Base-by-base conservation (phyloP, 108 stramenopile species). In the Discostella stelligeroides region DNA sequence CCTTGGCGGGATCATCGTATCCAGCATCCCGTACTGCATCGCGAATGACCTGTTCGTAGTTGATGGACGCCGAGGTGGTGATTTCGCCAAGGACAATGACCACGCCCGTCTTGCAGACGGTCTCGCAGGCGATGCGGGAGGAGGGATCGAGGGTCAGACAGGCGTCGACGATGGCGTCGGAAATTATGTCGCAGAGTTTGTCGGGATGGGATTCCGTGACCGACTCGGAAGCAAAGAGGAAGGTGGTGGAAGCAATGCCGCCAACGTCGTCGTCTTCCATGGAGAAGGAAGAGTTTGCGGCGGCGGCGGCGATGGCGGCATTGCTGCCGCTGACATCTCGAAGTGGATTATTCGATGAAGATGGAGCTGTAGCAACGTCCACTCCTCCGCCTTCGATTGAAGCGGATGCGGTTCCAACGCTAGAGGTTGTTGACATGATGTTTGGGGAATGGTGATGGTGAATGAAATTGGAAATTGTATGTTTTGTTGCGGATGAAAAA, bases 191-290 rank as follows among this genome's bases (percentile, higher is more conserved):
- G 79, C 96, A 95, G 65, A 98, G 90, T 82, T 98, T 98, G 93
- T 98, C 97, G 62, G 98, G 98, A 80, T 98, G 98, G 37, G 96
- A 96, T 82, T 98, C 98, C 63, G 97, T 98, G 73, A 98, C 98
- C 45, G 93, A 95, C 70, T 98, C 96, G 23, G 95, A 96, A 20
- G 96, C 90, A 70, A 97, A 97, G 30, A 97, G 92, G 74, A 94
- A 96, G 70, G 90, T 85, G 50, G 37, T n/a, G n/a, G n/a, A n/a
- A n/a, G n/a, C n/a, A 21, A 76, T 18, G 56, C 46, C 47, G 56
- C 51, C 24, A 46, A 46, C 24, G 68, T 40, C 46, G 58, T 39
- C 43, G 43, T 28, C 25, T 11, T 7, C 48, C 4, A 14, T 12
- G 60, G 60, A 40, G 38, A 59, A 23, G 30, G 73, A 7, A 34